Conservation (phyloP, 208 protist genomes). For the Wallacemonas rigidus region DNA sequence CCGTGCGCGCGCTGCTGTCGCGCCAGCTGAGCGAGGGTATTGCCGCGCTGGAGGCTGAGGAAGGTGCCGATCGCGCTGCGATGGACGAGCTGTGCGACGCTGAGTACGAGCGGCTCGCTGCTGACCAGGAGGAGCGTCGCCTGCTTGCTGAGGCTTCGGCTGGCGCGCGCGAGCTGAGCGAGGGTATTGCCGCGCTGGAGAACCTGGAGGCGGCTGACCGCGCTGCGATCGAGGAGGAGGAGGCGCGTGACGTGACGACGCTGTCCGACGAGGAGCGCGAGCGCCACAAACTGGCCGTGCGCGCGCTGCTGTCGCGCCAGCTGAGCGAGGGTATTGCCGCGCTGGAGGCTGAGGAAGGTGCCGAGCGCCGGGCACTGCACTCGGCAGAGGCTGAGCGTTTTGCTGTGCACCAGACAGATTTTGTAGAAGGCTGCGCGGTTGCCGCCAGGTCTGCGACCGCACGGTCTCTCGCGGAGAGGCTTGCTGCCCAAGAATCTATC, state of each 20-base stretch:
- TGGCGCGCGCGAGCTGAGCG: constrained; percentile 11
- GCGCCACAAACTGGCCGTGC: constrained; percentile 12
- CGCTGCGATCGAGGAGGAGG: background rate
- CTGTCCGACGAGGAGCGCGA: background rate
- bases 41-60: constrained; percentile 11
- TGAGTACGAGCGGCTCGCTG: background rate
- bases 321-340: constrained; percentile 12
- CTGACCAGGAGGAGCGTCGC: constrained; percentile 1
- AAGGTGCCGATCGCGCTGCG: background rate
- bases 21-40: constrained; percentile 7
- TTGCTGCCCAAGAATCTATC: background rate
- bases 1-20: constrained; percentile 18
- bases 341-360: constrained; percentile 1
- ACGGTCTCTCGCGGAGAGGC: too few relatives aligned
- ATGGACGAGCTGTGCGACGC: constrained; percentile 4
- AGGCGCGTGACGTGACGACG: background rate
- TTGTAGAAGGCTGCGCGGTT: too few relatives aligned
- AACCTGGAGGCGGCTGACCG: constrained; percentile 9
- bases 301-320: constrained; percentile 12
- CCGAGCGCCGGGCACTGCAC: background rate
- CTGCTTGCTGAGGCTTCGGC: constrained; percentile 12
- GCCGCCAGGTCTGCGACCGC: background rate
- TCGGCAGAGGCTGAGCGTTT: background rate
- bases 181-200: constrained; percentile 14
- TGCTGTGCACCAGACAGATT: background rate